Percentiles rank a stretch among this genome's conserved stretches.
Conservation (phyloP, 768 basidiomycete species). For the Tricholoma sp. region DNA sequence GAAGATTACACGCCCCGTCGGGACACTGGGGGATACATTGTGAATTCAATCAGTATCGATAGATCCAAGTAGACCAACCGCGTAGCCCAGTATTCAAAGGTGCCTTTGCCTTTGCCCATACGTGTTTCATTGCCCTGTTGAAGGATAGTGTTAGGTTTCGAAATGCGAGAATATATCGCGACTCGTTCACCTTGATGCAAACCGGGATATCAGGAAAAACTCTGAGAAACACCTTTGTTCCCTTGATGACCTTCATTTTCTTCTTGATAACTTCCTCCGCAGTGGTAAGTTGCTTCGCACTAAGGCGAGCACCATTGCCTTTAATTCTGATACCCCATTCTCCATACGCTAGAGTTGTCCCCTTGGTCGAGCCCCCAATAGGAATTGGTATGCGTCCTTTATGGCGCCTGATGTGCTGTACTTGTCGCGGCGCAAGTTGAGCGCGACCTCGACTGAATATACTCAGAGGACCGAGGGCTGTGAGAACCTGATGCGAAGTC, state of each 20-base stretch:
- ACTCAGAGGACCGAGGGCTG: slow-evolving; percentile 27
- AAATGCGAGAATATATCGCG: background rate
- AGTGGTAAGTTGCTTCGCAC: slow-evolving; percentile 84
- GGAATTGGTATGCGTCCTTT: slow-evolving; percentile 87
- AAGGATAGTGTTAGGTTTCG: background rate
- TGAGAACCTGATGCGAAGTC: slow-evolving; percentile 17
- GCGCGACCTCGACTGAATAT: slow-evolving; percentile 43
- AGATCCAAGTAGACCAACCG: slow-evolving; percentile 45
- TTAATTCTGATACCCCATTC: slow-evolving; percentile 91
- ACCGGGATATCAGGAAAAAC: slow-evolving; percentile 98
- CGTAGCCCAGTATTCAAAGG: slow-evolving; percentile 96
- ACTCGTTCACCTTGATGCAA: slow-evolving; percentile 76
- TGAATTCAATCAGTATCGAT: background rate
- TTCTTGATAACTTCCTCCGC: slow-evolving; percentile 86
- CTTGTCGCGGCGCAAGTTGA: slow-evolving; percentile 77
- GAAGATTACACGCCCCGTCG: slow-evolving; percentile 85
- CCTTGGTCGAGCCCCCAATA: slow-evolving; percentile 86
- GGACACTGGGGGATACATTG: slow-evolving; percentile 49
- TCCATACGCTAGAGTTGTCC: slow-evolving; percentile 87
- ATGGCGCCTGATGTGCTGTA: slow-evolving; percentile 84
- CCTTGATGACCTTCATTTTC: slow-evolving; percentile 87
- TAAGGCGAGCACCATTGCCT: slow-evolving; percentile 72
- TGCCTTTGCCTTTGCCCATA: slow-evolving; percentile 99
- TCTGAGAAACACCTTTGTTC: slow-evolving; percentile 78
- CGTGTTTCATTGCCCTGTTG: slow-evolving; percentile 91